Conservation (phyloP, 768 basidiomycete species). For the Pleurotus djamor region DNA sequence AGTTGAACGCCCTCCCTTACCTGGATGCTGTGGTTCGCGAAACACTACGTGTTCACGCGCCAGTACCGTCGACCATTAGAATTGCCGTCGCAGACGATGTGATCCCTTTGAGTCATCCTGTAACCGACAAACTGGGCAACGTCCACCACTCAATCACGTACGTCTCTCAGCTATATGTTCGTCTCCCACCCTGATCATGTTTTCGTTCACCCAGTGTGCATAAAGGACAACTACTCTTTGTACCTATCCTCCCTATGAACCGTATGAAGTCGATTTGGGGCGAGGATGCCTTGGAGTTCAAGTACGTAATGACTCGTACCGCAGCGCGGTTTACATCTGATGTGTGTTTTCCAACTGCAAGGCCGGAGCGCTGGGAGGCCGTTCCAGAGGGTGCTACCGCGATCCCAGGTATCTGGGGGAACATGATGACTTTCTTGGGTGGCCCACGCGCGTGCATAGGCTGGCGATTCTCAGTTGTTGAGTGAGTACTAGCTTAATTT, state of each 20-base stretch:
- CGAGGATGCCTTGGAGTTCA: conserved; percentile 60
- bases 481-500: conserved; percentile 27
- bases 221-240: conserved; percentile 42
- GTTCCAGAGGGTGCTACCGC: conserved; percentile 26
- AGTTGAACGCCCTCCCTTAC: conserved; percentile 62
- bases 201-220: conserved; percentile 23
- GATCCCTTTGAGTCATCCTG: conserved; percentile 45
- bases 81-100: conserved; percentile 51
- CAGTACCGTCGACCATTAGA: conserved; percentile 41
- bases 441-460: conserved; percentile 51
- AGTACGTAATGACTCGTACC: conserved; percentile 26
- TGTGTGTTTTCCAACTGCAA: conserved; percentile 12
- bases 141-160: conserved; percentile 36
- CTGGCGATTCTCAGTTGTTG: conserved; percentile 46
- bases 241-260: conserved; percentile 57
- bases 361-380: conserved; percentile 52
- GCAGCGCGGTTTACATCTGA: not conserved
- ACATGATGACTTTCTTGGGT: conserved; percentile 44
- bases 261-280: conserved; percentile 58
- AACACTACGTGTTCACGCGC: conserved; percentile 53
- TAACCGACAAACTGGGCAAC: conserved; percentile 41
- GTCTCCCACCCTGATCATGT: not conserved
- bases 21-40: conserved; percentile 68
- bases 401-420: conserved; percentile 46
- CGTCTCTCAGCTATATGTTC: not conserved